phyloP scores from a whole-genome alignment of 768 basidiomycete species.

The Russula griseocarnosa region DNA sequence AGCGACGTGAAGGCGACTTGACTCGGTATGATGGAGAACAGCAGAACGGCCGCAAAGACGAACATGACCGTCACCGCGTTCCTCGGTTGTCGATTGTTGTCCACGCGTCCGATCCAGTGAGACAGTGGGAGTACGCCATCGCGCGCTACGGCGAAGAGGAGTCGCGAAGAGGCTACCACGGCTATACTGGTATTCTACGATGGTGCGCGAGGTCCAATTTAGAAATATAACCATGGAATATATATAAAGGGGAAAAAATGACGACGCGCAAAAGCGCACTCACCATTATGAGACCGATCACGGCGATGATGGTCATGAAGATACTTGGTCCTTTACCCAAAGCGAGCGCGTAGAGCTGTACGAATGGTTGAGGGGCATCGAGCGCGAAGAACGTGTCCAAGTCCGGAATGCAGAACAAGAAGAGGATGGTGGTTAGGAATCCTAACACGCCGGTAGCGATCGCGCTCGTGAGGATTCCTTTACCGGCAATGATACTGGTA shows the following conservation, averaged over 20 bases:
- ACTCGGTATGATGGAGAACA: slow-evolving; percentile 88
- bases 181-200: slow-evolving; percentile 78
- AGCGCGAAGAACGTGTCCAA: slow-evolving; percentile 71
- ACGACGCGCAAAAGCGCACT: slow-evolving; percentile 31
- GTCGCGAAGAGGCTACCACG: slow-evolving; percentile 82
- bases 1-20: slow-evolving; percentile 91
- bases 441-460: slow-evolving; percentile 77
- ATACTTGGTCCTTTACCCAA: slow-evolving; percentile 74
- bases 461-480: slow-evolving; percentile 76
- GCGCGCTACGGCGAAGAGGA: slow-evolving; percentile 91
- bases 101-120: slow-evolving; percentile 75
- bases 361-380: slow-evolving; percentile 86
- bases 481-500: slow-evolving; percentile 71
- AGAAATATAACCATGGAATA: too few relatives aligned
- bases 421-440: slow-evolving; percentile 72
- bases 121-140: slow-evolving; percentile 88
- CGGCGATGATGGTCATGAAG: slow-evolving; percentile 85
- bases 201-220: too few relatives aligned
- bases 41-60: slow-evolving; percentile 63
- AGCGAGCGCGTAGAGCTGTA: slow-evolving; percentile 80
- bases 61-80: slow-evolving; percentile 88
- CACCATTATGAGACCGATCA: slow-evolving; percentile 81
- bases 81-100: slow-evolving; percentile 64
- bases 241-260: not conserved
- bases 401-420: slow-evolving; percentile 81